phyloP scores from a whole-genome alignment of 305 asterid genomes.

The Ilex paraguariensis region DNA sequence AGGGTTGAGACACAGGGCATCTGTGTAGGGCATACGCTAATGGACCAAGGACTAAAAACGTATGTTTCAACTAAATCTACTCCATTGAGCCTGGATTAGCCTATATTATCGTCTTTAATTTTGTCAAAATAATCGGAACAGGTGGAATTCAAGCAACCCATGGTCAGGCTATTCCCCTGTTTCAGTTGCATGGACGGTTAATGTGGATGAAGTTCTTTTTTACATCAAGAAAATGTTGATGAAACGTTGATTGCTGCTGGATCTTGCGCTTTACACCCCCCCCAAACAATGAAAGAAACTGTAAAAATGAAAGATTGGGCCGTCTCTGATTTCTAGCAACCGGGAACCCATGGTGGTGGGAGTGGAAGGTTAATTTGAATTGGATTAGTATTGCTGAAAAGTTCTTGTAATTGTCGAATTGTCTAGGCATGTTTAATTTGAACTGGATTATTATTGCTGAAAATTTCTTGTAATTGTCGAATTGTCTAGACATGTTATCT shows the following conservation, averaged over 20 bases:
- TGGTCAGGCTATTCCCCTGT: slow-evolving; percentile 73
- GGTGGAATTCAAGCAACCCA: slow-evolving; percentile 82
- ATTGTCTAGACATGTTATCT: too few species aligned
- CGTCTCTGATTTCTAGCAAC: neutral
- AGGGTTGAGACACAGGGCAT: slow-evolving; percentile 97
- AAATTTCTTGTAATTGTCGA: neutral
- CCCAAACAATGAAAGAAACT: neutral
- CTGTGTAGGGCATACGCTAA: slow-evolving; percentile 72
- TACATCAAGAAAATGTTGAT: slow-evolving; percentile 44
- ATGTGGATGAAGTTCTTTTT: slow-evolving; percentile 54
- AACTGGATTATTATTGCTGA: slow-evolving; percentile 1
- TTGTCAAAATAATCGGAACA: slow-evolving; percentile 26
- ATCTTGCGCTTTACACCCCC: too few species aligned
- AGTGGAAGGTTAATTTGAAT: too few species aligned
- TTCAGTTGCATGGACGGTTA: slow-evolving; percentile 91
- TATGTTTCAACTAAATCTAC: slow-evolving; percentile 12
- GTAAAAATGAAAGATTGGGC: slow-evolving; percentile 1
- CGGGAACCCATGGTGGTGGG: too few species aligned
- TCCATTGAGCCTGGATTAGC: neutral
- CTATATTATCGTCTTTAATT: neutral
- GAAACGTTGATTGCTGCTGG: slow-evolving; percentile 45
- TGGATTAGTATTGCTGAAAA: slow-evolving; percentile 5
- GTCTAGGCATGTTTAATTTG: too few species aligned
- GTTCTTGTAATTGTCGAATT: neutral
- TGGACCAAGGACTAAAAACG: slow-evolving; percentile 90